Conservation (phyloP, 495 filamentous ascomycete genomes). For the Hyphodiscus hymeniophilus region DNA sequence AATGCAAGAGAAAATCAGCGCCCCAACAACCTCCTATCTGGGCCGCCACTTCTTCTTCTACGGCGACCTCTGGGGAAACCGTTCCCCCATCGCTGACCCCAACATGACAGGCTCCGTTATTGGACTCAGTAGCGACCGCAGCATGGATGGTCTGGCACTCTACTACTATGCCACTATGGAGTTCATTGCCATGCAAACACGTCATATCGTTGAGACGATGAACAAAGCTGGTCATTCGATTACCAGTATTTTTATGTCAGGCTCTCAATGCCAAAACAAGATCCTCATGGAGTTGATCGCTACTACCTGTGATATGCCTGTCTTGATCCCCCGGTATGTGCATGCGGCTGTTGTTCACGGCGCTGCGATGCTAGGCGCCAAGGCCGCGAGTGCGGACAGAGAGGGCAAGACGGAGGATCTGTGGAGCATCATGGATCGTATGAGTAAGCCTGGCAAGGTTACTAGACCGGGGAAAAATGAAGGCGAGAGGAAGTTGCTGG, state of each 20-base stretch:
- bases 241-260: constrained; percentile 94
- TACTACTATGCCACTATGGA: constrained; percentile 93
- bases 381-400: constrained; percentile 70
- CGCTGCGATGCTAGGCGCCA: constrained; percentile 93
- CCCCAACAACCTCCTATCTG: constrained; percentile 74
- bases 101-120: constrained; percentile 85
- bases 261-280: constrained; percentile 91
- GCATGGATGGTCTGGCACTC: constrained; percentile 75
- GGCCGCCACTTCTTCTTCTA: constrained; percentile 96
- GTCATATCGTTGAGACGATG: constrained; percentile 91
- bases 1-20: constrained; percentile 54
- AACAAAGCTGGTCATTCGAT: constrained; percentile 78
- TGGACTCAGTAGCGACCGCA: constrained; percentile 76
- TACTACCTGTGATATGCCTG: constrained; percentile 82
- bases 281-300: constrained; percentile 87
- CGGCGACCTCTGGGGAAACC: constrained; percentile 95
- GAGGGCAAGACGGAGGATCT: constrained; percentile 77
- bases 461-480: constrained; percentile 60
- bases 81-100: constrained; percentile 85
- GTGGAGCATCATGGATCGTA: constrained; percentile 95
- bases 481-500: constrained; percentile 69
- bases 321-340: constrained; percentile 84
- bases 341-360: constrained; percentile 95
- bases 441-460: constrained; percentile 87
- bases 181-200: constrained; percentile 93